Evolutionary conservation across 805 yeast species (phyloP).

Genomic region (Ogataea trehaloabstinens): DNA sequence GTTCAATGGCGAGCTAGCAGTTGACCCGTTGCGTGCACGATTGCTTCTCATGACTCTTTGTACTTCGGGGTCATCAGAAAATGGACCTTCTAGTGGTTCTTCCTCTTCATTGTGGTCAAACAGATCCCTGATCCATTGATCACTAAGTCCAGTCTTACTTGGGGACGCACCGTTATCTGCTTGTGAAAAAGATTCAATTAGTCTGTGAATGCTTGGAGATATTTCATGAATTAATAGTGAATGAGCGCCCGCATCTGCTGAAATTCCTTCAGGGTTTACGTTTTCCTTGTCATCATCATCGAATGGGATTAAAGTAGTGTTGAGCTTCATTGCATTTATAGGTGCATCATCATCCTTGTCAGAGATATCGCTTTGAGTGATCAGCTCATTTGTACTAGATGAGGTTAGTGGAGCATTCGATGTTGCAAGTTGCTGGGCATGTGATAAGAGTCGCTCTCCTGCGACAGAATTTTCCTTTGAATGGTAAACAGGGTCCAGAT

Average conservation of each 20-base stretch:
- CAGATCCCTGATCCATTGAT: conserved; percentile 31
- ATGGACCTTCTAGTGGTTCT: conserved; percentile 6
- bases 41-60: conserved; percentile 17
- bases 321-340: conserved; percentile 48
- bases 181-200: conserved; percentile 32
- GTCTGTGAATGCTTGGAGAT: conserved; percentile 33
- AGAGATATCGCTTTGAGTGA: conserved; percentile 5
- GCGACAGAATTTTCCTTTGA: background rate
- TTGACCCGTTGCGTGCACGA: conserved; percentile 5
- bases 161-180: conserved; percentile 28
- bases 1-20: conserved; percentile 15
- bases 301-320: conserved; percentile 52
- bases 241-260: conserved; percentile 13
- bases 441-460: too few species aligned
- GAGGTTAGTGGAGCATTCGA: background rate
- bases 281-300: conserved; percentile 40
- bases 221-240: conserved; percentile 28
- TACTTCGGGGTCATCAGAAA: conserved; percentile 26
- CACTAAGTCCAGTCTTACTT: conserved; percentile 20
- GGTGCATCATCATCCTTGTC: conserved; percentile 36
- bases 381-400: background rate
- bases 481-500: conserved; percentile 26
- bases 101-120: conserved; percentile 27
- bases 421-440: background rate
- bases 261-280: conserved; percentile 15